Base-by-base conservation (phyloP, 805 yeast species). In the Kluyveromyces siamensis region DNA sequence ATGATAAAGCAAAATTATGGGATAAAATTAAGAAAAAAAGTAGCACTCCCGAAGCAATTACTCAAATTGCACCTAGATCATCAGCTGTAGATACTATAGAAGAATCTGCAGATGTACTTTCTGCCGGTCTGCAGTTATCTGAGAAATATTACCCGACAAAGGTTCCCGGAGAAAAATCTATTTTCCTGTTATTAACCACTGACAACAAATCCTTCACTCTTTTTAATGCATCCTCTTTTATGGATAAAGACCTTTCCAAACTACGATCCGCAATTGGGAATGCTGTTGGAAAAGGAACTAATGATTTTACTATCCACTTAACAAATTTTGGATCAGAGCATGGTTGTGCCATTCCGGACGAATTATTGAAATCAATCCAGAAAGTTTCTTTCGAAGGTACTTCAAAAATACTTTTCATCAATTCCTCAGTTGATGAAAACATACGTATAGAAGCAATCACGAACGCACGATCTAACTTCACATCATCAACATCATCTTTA, bases 311-410 rank as follows among this genome's bases (percentile, higher is more conserved):
- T 0, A 70, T 80, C 40, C 84, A 82, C 53, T 63, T 87, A 52
- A 84, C 95, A 0, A 95, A 87, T 46, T 79, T 81, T 61, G 79
- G 80, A 18, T 70, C 80, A 44, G 72, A 30, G 35, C 73, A 75
- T 27, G 91, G 89, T 27, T 75, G 69, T 6, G 71, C 80, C 0
- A 55, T 84, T 17, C 75, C 81, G 19, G 83, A 80, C 41, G 70
- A 71, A 2, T 56, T 74, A 1, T 49, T 83, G 2, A 68, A 68
- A 2, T 52, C 54, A 1, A 55, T 77, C 1, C 55, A 76, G 10
- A 58, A 62, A 1, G 57, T 66, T 25, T 53, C 57, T 13, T 75
- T 73, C 48, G 52, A 59, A 8, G 61, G 64, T 35, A 52, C 63
- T 14, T 61, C 70, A 3, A 56, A 53, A 25, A 62, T 61, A 44